Base-by-base conservation (phyloP, 148 eudicot species). In the Rhododendron mucronatum region DNA sequence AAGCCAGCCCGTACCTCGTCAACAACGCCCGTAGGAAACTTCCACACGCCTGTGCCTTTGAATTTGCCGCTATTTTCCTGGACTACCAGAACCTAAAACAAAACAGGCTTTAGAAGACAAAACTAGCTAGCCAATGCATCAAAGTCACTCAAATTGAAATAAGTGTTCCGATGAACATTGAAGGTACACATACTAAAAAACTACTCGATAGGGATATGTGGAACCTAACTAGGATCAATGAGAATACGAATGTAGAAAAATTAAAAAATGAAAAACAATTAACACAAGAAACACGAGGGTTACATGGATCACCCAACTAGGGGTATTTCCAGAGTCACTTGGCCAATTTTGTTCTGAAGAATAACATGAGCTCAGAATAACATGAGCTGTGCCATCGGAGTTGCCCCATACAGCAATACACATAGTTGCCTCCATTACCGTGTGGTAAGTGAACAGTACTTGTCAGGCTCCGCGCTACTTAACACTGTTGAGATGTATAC, bases 11-110 rank as follows among this genome's bases (percentile, higher is more conserved):
- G 51, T 44, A 94, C 96, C 96, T 91, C 89, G 20, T 81, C 83
- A 55, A 81, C 83, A 7, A 20, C 83, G 7, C 83, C 83, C 2
- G 83, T 81, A 30, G 83, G 83, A 51, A 91, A 47, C 83, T 91
- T 91, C 92, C 92, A 91, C 23, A 89, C 82, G n/a, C 90, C 91
- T 16, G 91, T 81, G 86, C 92, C 92, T 33, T 84, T 79, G 39
- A 89, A 91, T 45, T n/a, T 79, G 23, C 91, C 92, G 65, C 78
- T 82, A 35, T 89, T 91, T 81, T 91, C 92, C 82, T 91, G 92
- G 65, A 94, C 96, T 59, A 94, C 96, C 37, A 94, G 87, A 78
- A 94, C 88, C 96, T 94, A 41, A 78, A 7, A 67, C 59, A 18
- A 65, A 33, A 13, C 50, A 83, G 59, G 59, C 14, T 63, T 85